Conservation (phyloP, 2,329 filamentous ascomycete species). For the Blastomyces emzantsi region DNA sequence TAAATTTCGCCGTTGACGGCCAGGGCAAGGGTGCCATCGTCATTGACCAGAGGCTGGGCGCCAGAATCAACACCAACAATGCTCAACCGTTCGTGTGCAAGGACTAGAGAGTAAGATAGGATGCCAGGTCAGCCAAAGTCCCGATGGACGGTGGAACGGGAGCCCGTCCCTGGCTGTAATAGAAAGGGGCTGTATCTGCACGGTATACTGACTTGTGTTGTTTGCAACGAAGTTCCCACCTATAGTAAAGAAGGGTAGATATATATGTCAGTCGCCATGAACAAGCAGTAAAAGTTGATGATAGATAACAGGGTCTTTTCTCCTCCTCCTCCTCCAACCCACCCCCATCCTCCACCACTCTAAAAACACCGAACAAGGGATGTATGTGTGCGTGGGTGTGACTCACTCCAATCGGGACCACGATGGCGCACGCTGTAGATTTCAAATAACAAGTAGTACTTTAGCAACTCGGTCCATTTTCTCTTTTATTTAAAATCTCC, state of each 20-base stretch:
- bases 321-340: neutral
- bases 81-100: slow-evolving; percentile 94
- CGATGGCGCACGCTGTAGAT: slow-evolving; percentile 75
- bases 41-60: slow-evolving; percentile 89
- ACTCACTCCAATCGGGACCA: slow-evolving; percentile 97
- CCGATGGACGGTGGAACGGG: neutral
- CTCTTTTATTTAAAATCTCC: neutral
- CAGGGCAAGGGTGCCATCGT: slow-evolving; percentile 77
- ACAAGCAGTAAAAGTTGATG: neutral
- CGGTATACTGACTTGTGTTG: slow-evolving; percentile 67
- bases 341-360: neutral
- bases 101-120: slow-evolving; percentile 46
- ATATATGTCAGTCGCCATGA: neutral
- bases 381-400: neutral
- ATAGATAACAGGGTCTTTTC: neutral
- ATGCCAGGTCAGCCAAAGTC: slow-evolving; percentile 19
- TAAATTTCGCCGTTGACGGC: slow-evolving; percentile 99
- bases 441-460: neutral
- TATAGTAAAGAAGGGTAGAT: slow-evolving; percentile 30
- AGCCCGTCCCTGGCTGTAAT: neutral
- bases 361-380: neutral
- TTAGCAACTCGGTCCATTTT: slow-evolving; percentile 3
- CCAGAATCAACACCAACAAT: slow-evolving; percentile 97
- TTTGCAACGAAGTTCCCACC: slow-evolving; percentile 83
- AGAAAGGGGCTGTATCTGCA: neutral